Evolutionary conservation across 192 early-diverging fungal species (phyloP).

Genomic region (Gigaspora rosea): DNA sequence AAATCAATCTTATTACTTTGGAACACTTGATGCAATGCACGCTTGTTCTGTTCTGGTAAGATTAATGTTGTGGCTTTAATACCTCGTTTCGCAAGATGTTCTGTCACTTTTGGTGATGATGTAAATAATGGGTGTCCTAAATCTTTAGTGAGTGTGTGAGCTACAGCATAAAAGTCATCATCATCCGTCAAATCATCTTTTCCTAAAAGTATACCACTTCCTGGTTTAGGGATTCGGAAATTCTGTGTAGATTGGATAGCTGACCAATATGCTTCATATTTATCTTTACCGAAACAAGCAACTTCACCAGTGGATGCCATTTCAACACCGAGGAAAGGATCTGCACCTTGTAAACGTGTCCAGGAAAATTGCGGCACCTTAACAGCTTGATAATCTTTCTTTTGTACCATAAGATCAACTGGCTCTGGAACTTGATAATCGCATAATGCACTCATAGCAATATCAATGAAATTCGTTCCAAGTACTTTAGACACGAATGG

Average conservation of each 20-base stretch:
- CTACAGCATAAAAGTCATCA: constrained; percentile 73
- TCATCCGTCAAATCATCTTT: constrained; percentile 71
- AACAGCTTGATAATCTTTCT: constrained; percentile 86
- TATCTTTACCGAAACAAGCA: constrained; percentile 95
- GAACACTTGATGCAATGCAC: constrained; percentile 59
- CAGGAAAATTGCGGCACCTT: constrained; percentile 99
- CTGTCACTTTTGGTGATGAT: constrained; percentile 60
- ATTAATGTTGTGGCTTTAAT: constrained; percentile 50
- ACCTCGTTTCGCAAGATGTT: constrained; percentile 48
- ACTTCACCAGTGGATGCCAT: constrained; percentile 99
- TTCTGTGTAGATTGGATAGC: constrained; percentile 92
- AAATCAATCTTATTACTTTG: constrained; percentile 65
- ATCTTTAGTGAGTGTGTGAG: constrained; percentile 53
- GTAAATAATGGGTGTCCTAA: constrained; percentile 73
- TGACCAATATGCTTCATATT: constrained; percentile 98
- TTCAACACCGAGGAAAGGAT: constrained; percentile 97
- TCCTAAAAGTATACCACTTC: constrained; percentile 68
- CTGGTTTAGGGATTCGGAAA: constrained; percentile 79
- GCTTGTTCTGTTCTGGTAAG: constrained; percentile 56
- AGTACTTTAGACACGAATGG: constrained; percentile 98
- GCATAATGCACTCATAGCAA: constrained; percentile 95
- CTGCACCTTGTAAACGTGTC: constrained; percentile 92
- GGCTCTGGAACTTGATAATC: constrained; percentile 80
- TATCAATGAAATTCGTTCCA: constrained; percentile 92
- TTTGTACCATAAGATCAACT: constrained; percentile 66